phyloP scores from a whole-genome alignment of 1,284 basidiomycete genomes.

The Grifola frondosa region DNA sequence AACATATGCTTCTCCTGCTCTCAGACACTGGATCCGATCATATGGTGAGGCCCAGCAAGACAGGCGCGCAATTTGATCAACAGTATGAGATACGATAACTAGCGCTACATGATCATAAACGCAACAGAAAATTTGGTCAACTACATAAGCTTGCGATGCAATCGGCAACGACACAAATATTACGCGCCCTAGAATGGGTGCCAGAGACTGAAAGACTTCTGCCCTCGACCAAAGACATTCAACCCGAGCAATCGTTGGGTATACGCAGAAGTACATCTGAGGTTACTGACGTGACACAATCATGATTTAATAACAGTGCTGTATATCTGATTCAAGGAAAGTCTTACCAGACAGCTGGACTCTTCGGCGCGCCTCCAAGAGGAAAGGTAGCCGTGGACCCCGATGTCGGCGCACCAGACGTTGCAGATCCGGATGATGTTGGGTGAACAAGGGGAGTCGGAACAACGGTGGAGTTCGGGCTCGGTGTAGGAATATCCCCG shows the following conservation, averaged over 20 bases:
- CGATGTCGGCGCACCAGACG: background rate
- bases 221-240: background rate
- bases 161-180: too few relatives aligned
- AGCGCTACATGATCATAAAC: too few relatives aligned
- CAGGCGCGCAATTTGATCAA: too few relatives aligned
- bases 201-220: slow-evolving; percentile 10
- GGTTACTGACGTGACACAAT: background rate
- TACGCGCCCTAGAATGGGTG: slow-evolving; percentile 11
- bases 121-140: too few relatives aligned
- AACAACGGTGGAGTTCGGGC: slow-evolving; percentile 13
- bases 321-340: background rate
- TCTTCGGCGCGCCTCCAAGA: slow-evolving; percentile 4
- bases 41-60: too few relatives aligned
- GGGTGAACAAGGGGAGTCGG: slow-evolving; percentile 14
- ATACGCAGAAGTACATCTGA: background rate
- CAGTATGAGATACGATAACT: too few relatives aligned
- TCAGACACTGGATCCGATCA: too few relatives aligned
- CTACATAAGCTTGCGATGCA: too few relatives aligned
- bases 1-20: too few relatives aligned
- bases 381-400: slow-evolving; percentile 3
- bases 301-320: too few relatives aligned
- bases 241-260: background rate
- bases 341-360: slow-evolving; percentile 11
- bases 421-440: slow-evolving; percentile 3
- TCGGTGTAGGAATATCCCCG: slow-evolving; percentile 8